A percentile compares a stretch with the other conserved stretches of the same genome.
phyloP scores from a whole-genome alignment of 2,329 filamentous ascomycete species.

The Lomentospora prolificans region DNA sequence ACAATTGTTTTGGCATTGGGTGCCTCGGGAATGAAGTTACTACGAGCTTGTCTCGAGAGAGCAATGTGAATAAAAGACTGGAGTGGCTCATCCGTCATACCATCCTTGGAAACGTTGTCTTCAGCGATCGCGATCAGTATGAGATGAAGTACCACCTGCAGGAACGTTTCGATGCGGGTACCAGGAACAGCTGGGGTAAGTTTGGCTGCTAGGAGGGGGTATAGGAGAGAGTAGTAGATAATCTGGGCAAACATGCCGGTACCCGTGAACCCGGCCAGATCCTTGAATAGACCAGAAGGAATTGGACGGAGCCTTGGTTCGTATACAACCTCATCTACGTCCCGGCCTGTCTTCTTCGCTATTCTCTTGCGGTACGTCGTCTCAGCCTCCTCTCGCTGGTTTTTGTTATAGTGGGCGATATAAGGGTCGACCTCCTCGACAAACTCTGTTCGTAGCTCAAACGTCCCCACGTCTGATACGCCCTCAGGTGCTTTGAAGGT shows the following conservation, averaged over 20 bases:
- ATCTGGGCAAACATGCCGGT: constrained; percentile 84
- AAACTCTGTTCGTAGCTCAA: constrained; percentile 80
- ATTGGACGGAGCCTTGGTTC: constrained; percentile 78
- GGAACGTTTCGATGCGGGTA: constrained; percentile 80
- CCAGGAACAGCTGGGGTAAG: constrained; percentile 65
- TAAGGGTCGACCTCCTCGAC: constrained; percentile 90
- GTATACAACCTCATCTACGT: constrained; percentile 75
- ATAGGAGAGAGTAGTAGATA: constrained; percentile 79
- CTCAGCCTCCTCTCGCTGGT: constrained; percentile 93
- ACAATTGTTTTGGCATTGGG: constrained; percentile 53
- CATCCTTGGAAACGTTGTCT: constrained; percentile 54
- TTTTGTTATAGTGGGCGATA: constrained; percentile 91
- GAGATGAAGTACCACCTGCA: constrained; percentile 85
- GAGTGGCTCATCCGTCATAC: constrained; percentile 32
- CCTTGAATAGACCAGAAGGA: constrained; percentile 63
- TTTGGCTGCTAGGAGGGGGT: constrained; percentile 59
- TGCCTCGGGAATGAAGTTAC: constrained; percentile 49
- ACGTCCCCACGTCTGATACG: constrained; percentile 83
- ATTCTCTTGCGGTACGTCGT: constrained; percentile 78
- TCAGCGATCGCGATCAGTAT: constrained; percentile 78
- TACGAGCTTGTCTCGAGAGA: constrained; percentile 52
- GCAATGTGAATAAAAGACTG: constrained; percentile 66
- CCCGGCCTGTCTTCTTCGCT: constrained; percentile 77
- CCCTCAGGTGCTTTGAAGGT: constrained; percentile 86
- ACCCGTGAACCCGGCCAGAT: constrained; percentile 68